Percentiles rank a stretch among this genome's conserved stretches.
phyloP scores from a whole-genome alignment of 2,329 filamentous ascomycete genomes.

The Trichoderma semiorbis region DNA sequence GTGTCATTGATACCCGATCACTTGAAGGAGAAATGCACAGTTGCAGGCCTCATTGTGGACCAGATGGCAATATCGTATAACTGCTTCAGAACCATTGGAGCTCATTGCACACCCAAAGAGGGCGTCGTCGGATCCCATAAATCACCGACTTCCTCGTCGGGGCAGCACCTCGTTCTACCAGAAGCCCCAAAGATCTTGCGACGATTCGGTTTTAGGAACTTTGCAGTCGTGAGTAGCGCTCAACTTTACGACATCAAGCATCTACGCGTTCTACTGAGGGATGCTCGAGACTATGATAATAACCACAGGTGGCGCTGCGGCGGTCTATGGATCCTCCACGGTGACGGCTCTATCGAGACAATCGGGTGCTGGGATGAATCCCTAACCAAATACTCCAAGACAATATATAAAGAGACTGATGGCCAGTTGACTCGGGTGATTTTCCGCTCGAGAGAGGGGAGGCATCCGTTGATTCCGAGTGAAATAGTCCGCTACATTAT shows the following conservation, averaged over 20 bases:
- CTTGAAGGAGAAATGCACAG: not conserved
- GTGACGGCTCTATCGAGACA: not conserved
- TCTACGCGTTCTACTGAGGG: not conserved
- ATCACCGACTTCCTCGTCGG: not conserved
- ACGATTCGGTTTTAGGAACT: not conserved
- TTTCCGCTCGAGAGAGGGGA: not conserved
- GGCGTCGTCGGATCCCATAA: not conserved
- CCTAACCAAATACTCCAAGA: not conserved
- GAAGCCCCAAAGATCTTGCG: not conserved
- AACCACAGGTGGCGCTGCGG: not conserved
- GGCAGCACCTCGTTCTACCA: not conserved
- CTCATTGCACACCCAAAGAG: not conserved
- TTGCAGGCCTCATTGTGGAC: not conserved
- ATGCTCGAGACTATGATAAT: too few relatives aligned
- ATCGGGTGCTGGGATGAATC: not conserved
- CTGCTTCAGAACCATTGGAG: not conserved
- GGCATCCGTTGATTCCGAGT: not conserved
- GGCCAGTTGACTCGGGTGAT: not conserved
- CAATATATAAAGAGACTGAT: not conserved
- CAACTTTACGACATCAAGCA: not conserved
- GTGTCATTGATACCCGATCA: not conserved
- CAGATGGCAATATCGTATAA: not conserved
- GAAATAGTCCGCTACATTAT: not conserved
- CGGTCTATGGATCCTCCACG: not conserved
- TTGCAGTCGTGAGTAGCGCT: not conserved